phyloP scores from a whole-genome alignment of 2,329 filamentous ascomycete species.

The Aureobasidium zeae region DNA sequence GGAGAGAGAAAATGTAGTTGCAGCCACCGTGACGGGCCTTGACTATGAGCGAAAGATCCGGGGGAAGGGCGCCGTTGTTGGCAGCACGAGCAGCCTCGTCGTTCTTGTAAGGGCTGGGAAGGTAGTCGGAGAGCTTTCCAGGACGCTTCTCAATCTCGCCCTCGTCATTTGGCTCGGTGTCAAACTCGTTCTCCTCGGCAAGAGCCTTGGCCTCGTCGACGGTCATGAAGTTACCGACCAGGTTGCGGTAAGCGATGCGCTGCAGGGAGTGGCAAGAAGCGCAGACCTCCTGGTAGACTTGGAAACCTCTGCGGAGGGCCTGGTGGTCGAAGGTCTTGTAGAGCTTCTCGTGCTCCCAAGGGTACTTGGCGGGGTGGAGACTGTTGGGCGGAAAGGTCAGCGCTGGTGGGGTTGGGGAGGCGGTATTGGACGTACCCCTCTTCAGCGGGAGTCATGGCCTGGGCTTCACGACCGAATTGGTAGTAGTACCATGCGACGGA shows the following conservation, averaged over 20 bases:
- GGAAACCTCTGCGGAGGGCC: slow-evolving; percentile 97
- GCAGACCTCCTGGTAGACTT: slow-evolving; percentile 98
- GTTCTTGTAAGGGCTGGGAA: slow-evolving; percentile 94
- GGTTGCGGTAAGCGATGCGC: slow-evolving; percentile 84
- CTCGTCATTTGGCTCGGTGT: slow-evolving; percentile 94
- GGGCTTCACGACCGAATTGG: slow-evolving; percentile 78
- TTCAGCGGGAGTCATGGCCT: slow-evolving; percentile 87
- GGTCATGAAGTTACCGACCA: slow-evolving; percentile 87
- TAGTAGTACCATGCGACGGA: slow-evolving; percentile 97
- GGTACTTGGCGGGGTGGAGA: slow-evolving; percentile 83
- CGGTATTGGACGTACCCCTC: slow-evolving; percentile 71
- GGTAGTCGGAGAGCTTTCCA: slow-evolving; percentile 97
- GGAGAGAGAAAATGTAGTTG: slow-evolving; percentile 94
- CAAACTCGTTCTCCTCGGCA: slow-evolving; percentile 98
- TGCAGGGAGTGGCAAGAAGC: slow-evolving; percentile 92
- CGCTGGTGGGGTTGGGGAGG: neutral
- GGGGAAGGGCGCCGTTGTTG: slow-evolving; percentile 96
- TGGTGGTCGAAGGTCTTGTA: slow-evolving; percentile 95
- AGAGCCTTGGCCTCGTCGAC: slow-evolving; percentile 96
- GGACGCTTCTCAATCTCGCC: slow-evolving; percentile 97
- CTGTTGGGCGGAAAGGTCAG: slow-evolving; percentile 41
- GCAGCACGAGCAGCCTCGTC: slow-evolving; percentile 95
- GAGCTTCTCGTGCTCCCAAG: slow-evolving; percentile 90
- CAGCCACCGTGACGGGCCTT: slow-evolving; percentile 97
- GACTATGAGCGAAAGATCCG: slow-evolving; percentile 94